These are phyloP conservation scores for Epicoccum sorghinum DNA, from an alignment of 2,329 filamentous ascomycete species.

Conservation along the genomic window DNA sequence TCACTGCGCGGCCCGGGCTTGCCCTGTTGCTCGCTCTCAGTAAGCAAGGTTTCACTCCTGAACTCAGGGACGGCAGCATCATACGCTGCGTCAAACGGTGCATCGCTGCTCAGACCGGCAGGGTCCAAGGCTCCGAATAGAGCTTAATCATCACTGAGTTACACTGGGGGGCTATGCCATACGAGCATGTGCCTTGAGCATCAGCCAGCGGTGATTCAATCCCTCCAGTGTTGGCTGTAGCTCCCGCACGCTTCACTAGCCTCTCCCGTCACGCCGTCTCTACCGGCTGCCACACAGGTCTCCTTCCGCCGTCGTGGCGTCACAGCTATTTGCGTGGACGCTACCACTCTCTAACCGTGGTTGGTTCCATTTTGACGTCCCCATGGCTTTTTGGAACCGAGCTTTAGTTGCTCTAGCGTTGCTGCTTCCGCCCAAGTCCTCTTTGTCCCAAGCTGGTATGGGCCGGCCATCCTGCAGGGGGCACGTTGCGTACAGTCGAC, in stretches of 20 bases:
- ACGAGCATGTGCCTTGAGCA: slow-evolving; percentile 42
- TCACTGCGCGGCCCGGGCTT: slow-evolving; percentile 29
- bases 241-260: slow-evolving; percentile 49
- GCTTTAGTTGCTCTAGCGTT: slow-evolving; percentile 46
- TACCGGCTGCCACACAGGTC: slow-evolving; percentile 41
- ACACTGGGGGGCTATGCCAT: slow-evolving; percentile 49
- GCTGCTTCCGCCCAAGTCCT: slow-evolving; percentile 39
- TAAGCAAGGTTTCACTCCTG: slow-evolving; percentile 18
- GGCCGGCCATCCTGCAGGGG: slow-evolving; percentile 35
- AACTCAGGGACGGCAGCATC: slow-evolving; percentile 20
- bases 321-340: slow-evolving; percentile 46
- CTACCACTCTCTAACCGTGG: slow-evolving; percentile 29
- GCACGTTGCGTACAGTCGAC: slow-evolving; percentile 34
- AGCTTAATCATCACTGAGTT: slow-evolving; percentile 42
- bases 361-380: slow-evolving; percentile 39
- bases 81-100: slow-evolving; percentile 22
- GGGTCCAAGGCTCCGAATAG: slow-evolving; percentile 33
- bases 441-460: slow-evolving; percentile 48
- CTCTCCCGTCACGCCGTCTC: slow-evolving; percentile 39
- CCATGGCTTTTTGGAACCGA: slow-evolving; percentile 36
- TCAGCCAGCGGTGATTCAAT: slow-evolving; percentile 41
- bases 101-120: slow-evolving; percentile 26
- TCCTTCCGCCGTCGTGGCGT: slow-evolving; percentile 40
- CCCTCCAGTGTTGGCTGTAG: slow-evolving; percentile 38
- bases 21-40: slow-evolving; percentile 21